Conservation (phyloP, 1,139 yeast genomes). For the Debaryomyces robertsiae region DNA sequence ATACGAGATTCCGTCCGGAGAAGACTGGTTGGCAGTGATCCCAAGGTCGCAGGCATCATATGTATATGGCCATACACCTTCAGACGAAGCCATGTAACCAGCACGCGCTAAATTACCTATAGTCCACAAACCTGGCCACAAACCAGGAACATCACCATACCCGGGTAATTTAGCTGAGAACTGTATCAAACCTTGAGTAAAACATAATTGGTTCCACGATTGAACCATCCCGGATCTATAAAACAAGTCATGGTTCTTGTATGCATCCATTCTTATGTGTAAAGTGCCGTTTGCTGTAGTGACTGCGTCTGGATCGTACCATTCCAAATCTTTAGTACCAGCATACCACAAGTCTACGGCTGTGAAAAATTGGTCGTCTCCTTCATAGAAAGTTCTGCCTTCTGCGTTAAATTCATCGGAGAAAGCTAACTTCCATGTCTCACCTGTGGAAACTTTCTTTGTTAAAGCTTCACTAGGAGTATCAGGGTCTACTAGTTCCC, state of each 20-base stretch:
- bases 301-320: constrained; percentile 86
- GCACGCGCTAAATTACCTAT: constrained; percentile 86
- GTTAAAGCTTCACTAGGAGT: constrained; percentile 62
- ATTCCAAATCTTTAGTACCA: constrained; percentile 81
- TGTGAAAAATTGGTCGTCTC: constrained; percentile 83
- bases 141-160: constrained; percentile 66
- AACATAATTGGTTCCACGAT: constrained; percentile 81
- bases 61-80: constrained; percentile 91
- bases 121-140: constrained; percentile 93
- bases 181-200: constrained; percentile 73
- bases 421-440: constrained; percentile 70
- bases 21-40: constrained; percentile 84
- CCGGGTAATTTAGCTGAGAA: constrained; percentile 73
- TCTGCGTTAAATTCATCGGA: constrained; percentile 83
- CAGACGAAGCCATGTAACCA: constrained; percentile 76
- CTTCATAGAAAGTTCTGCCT: constrained; percentile 80
- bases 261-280: constrained; percentile 71
- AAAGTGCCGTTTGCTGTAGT: constrained; percentile 70
- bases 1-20: constrained; percentile 77
- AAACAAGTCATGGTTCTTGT: constrained; percentile 65
- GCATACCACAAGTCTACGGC: constrained; percentile 77
- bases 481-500: constrained; percentile 70
- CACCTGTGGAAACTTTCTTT: constrained; percentile 53
- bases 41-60: constrained; percentile 84
- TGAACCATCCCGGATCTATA: constrained; percentile 87